Base-by-base conservation (phyloP, 805 yeast genomes). In the Cyberlindnera nakhonratchasimensis region DNA sequence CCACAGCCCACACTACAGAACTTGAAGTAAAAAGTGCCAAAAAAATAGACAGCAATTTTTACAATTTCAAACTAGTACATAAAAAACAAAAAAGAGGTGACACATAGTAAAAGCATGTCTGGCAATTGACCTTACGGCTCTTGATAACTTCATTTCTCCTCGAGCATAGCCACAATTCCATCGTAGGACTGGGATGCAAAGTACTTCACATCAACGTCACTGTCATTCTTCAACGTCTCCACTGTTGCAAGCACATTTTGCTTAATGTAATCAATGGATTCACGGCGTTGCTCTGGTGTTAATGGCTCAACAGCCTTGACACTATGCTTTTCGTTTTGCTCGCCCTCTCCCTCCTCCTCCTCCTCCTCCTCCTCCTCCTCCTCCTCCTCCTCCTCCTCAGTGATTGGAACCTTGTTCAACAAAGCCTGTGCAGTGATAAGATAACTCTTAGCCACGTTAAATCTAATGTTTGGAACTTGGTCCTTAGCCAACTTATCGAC, bases 401-500 rank as follows among this genome's bases (percentile, higher is more conserved):
- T 9, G 11, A 29, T 24, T 20, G 49, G 44, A 11, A 19, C 29
- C 35, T 62, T 62, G 34, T 55, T 51, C 41, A 48, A 41, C 45
- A 86, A 65, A 13, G 79, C 70, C 55, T 79, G 76, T 6, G 80
- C 80, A 25, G 85, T 70, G 20, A 72, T 67, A 31, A 77, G 73
- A 58, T 85, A 79, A 13, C 95, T 77, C 64, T 88, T 89, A 21
- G 99, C 97, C 48, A 86, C 89, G 66, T 90, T 93, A 70, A 93
- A 93, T 59, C 97, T 77, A 49, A 93, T 90, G 64, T 93, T 93
- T 54, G 99, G 96, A 43, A 93, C 97, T 7, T 80, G 75, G 66
- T 93, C 99, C 29, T 70, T 71, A 29, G 80, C 72, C 54, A 91
- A 71, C 37, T 77, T 79, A 51, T 79, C 74, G 47, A 93, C 71